Base-by-base conservation (phyloP, 805 yeast genomes). In the Saturnispora quitensis region DNA sequence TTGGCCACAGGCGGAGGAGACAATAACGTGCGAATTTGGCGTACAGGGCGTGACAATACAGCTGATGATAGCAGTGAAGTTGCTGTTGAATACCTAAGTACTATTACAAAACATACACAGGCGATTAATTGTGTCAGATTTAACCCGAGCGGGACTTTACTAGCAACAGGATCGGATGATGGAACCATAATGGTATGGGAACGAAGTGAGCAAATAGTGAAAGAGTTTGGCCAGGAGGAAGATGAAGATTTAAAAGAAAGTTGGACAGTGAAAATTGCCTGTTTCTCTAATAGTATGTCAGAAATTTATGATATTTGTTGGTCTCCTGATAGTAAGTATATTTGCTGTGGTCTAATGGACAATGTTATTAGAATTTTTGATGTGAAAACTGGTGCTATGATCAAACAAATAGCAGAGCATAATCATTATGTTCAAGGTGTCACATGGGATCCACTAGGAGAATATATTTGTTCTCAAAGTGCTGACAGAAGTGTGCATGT, bases 161-260 rank as follows among this genome's bases (percentile, higher is more conserved):
- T 93, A 22, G 98, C 98, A 0, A 77, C 91, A 0, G 97, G 96
- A 0, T 95, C 97, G 3, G 99, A 93, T 63, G 99, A 93, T 65
- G 98, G 99, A 1, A 80, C 84, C 6, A 76, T 93, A 25, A 72
- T 90, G 56, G 67, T 93, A 35, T 93, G 99, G 99, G 73, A 71
- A 40, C 70, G 75, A 20, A 71, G 80, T 22, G 81, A 79, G 45
- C 69, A 70, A 3, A 69, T 81, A 17, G 72, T 77, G 5, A 72
- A 73, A 55, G 87, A 84, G 40, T 81, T 82, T 62, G 90, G 87
- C 2, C 69, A 61, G n/a, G 73, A 71, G 17, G 77, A 70, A 20
- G 68, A 68, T 43, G 48, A 45, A 4, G 86, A 80, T 22, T 60
- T 72, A 12, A 71, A 74, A 51, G 98, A 93, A 62, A 73, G 82